Evolutionary conservation across 1,284 basidiomycete genomes (phyloP).

Genomic region (Ustilago vetiveriae): DNA sequence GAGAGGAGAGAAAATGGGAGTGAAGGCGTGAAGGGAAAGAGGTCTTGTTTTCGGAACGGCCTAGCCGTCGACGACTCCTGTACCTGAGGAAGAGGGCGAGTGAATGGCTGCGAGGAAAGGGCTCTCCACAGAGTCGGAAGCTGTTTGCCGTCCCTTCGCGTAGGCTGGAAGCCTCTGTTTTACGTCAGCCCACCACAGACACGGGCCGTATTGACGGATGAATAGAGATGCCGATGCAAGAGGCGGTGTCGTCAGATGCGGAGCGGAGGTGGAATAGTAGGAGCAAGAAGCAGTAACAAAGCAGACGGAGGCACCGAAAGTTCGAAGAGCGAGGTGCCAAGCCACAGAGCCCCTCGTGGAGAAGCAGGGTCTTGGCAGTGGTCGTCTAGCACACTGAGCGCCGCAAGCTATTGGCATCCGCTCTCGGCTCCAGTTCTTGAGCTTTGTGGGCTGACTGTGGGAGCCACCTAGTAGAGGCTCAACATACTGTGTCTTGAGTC

Average conservation of each 20-base stretch:
- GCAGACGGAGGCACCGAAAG: background rate
- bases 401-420: too few relatives aligned
- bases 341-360: slow-evolving; percentile 5
- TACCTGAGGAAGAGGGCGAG: too few relatives aligned
- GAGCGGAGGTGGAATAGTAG: background rate
- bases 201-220: background rate
- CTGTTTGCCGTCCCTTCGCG: slow-evolving; percentile 1
- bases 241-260: slow-evolving; percentile 7
- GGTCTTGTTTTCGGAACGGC: too few relatives aligned
- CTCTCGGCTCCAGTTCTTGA: too few relatives aligned
- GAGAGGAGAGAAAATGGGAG: background rate
- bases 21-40: too few relatives aligned
- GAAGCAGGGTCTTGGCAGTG: slow-evolving; percentile 10
- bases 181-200: slow-evolving; percentile 4
- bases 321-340: slow-evolving; percentile 3
- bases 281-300: background rate
- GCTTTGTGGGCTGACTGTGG: too few relatives aligned
- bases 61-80: too few relatives aligned
- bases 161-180: background rate
- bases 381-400: too few relatives aligned
- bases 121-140: slow-evolving; percentile 1
- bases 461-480: too few relatives aligned
- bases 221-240: background rate
- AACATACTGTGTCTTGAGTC: too few relatives aligned
- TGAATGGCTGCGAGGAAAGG: background rate